A percentile compares a stretch with the other conserved stretches of the same genome.
Conservation (phyloP, 2,329 filamentous ascomycete genomes). For the Sporothrix brunneoviolacea region DNA sequence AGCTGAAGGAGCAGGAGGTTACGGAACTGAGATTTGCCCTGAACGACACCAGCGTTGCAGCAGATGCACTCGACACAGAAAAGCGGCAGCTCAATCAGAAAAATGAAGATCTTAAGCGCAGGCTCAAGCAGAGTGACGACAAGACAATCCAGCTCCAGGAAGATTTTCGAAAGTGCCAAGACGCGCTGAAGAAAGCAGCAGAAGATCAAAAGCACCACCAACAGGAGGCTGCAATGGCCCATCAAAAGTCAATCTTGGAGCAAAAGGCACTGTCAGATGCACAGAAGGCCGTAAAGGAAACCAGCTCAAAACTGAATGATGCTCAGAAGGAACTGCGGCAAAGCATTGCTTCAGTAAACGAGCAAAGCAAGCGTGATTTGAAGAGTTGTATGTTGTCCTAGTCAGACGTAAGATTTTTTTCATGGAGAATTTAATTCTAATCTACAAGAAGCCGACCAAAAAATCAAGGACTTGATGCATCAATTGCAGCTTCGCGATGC, state of each 20-base stretch:
- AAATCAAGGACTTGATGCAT: background rate
- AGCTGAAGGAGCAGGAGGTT: conserved; percentile 7
- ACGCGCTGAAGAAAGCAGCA: conserved; percentile 39
- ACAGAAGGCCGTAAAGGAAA: conserved; percentile 25
- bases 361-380: conserved; percentile 12
- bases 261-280: conserved; percentile 27
- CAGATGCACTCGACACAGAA: conserved; percentile 9
- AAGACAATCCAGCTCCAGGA: conserved; percentile 27
- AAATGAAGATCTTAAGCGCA: conserved; percentile 18
- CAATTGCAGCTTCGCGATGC: conserved; percentile 11
- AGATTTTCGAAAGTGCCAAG: conserved; percentile 30
- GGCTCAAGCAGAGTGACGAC: conserved; percentile 25
- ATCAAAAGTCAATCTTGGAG: conserved; percentile 8
- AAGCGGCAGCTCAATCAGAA: conserved; percentile 15
- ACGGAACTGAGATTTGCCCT: conserved; percentile 15
- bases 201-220: conserved; percentile 39
- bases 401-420: too few species aligned
- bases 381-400: conserved; percentile 14
- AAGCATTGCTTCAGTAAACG: conserved; percentile 12
- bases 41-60: conserved; percentile 8
- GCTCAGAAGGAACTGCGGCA: conserved; percentile 27
- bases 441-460: conserved; percentile 8
- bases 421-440: too few species aligned
- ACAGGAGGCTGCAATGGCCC: conserved; percentile 12
- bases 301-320: conserved; percentile 29